Percentiles rank a stretch among this genome's conserved stretches.
Conservation (phyloP, 176 grass and related monocot species). For the Hyparrhenia diplandra region DNA sequence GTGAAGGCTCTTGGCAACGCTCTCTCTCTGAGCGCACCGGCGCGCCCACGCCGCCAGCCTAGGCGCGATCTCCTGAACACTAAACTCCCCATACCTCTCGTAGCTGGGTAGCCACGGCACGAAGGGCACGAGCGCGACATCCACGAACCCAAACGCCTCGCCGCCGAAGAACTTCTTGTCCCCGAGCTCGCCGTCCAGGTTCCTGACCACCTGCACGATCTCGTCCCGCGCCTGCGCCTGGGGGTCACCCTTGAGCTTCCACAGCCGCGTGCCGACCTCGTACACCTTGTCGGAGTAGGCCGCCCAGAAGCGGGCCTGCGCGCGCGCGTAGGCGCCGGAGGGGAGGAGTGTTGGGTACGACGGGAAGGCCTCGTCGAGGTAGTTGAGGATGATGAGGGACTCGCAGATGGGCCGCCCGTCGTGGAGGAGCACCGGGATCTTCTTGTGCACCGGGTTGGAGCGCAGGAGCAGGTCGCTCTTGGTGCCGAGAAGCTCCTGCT, state of each 20-base stretch:
- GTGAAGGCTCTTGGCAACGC: slow-evolving; percentile 19
- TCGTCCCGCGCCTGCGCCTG: not conserved
- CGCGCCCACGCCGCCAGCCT: slow-evolving; percentile 26
- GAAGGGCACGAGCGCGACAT: slow-evolving; percentile 31
- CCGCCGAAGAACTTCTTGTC: slow-evolving; percentile 36
- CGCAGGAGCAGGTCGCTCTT: slow-evolving; percentile 67
- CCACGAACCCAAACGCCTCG: slow-evolving; percentile 36
- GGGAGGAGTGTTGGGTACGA: not conserved
- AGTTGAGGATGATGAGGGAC: slow-evolving; percentile 54
- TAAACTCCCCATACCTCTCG: slow-evolving; percentile 32
- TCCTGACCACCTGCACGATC: slow-evolving; percentile 3
- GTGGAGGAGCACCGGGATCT: slow-evolving; percentile 68
- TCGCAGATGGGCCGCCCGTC: slow-evolving; percentile 35
- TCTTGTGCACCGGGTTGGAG: slow-evolving; percentile 74
- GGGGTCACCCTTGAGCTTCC: slow-evolving; percentile 18
- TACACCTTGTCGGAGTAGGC: not conserved
- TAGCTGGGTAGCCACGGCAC: slow-evolving; percentile 21
- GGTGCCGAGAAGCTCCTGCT: slow-evolving; percentile 22
- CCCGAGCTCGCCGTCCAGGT: slow-evolving; percentile 36
- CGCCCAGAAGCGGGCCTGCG: not conserved
- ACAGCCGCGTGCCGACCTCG: not conserved
- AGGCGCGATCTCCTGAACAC: not conserved
- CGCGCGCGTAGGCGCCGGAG: not conserved
- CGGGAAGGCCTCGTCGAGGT: slow-evolving; percentile 57
- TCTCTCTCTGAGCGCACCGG: slow-evolving; percentile 31